Base-by-base conservation (phyloP, 2,329 filamentous ascomycete genomes). In the Achaetomium macrosporum region DNA sequence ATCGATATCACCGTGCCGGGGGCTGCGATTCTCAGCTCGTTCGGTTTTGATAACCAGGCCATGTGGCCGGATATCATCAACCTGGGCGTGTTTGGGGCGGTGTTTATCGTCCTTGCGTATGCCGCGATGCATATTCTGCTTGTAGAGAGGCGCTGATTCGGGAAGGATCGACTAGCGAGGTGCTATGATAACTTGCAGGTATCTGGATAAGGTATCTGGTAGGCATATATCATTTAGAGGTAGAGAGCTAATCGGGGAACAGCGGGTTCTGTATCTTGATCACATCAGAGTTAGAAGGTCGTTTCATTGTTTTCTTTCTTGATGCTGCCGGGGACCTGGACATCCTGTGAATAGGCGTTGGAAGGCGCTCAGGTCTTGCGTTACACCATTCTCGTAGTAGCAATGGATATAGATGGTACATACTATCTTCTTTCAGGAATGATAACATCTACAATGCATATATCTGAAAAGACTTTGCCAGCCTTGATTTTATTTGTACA, bases 1-100 rank as follows among this genome's bases (percentile, higher is more conserved):
- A 81, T 99, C 5, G 90, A 97, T 64, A 99, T 99, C 58, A 92
- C 93, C 48, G 90, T 99, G 0, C 93, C 93, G 0, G 93, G 93
- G 33, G 90, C 92, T 1, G 89, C 90, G 0, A 99, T 99, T 60
- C 73, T 99, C 51, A 95, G 88, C 69, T 90, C 88, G 0, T 99
- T 99, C 68, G 93, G 93, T 1, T 99, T 99, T 68, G 80, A 96
- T 65, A 95, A 91, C 29, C 76, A 84, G 55, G 90, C 89, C 0
- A 77, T 96, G 52, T 96, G 90, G 91, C 73, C 74, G 42, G 93
- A 99, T 69, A 83, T 93, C 25, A 74, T 87, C 47, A 91, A 89
- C 43, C 73, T 99, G 13, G 90, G 82, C 6, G 76, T 93, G 11
- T 95, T 96, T 69, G 90, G 87, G 1, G 85, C 80, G 0, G 78